Base-by-base conservation (phyloP, 208 protist genomes). In the Trypanosoma caninum region DNA sequence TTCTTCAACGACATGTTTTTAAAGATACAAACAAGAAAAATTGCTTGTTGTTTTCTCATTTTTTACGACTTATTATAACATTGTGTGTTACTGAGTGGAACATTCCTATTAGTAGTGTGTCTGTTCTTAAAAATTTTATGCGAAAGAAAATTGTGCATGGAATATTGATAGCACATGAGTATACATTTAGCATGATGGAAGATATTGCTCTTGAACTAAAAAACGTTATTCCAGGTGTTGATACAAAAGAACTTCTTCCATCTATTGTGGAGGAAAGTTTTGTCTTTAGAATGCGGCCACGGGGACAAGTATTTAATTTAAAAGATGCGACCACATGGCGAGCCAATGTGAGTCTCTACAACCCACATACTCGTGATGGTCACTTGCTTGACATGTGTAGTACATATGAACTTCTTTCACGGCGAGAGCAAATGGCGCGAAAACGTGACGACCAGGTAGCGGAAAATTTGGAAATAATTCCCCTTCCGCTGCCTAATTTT, bases 41-140 rank as follows among this genome's bases (percentile, higher is more conserved):
- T 9, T 27, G 11, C 31, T 23, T 61, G 6, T 78, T 70, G 20
- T 74, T 69, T 31, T 11, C 59, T 8, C 31, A 18, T 14, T 87
- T 82, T 31, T 40, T 90, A 23, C 80, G 87, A 0, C 74, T 87
- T 44, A 57, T 90, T 46, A 52, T 93, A 20, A 93, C 83, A 10
- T 42, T 93, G 20, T 53, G 35, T 44, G 14, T 53, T 0, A 30
- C 22, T 1, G 48, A 71, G 25, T 65, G 57, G 25, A 20, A 30
- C 13, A 16, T 14, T 13, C 18, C 25, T 7, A 59, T 64, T 35
- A 7, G 37, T 20, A 38, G 65, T 27, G 41, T 44, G 31, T 2
- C 7, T 23, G 62, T 61, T 37, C 13, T 75, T 34, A 27, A 22
- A 18, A 3, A 48, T 18, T 13, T 40, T 35, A 37, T 65, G 44